Conservation (phyloP, 805 yeast species). For the Priceomyces medius region DNA sequence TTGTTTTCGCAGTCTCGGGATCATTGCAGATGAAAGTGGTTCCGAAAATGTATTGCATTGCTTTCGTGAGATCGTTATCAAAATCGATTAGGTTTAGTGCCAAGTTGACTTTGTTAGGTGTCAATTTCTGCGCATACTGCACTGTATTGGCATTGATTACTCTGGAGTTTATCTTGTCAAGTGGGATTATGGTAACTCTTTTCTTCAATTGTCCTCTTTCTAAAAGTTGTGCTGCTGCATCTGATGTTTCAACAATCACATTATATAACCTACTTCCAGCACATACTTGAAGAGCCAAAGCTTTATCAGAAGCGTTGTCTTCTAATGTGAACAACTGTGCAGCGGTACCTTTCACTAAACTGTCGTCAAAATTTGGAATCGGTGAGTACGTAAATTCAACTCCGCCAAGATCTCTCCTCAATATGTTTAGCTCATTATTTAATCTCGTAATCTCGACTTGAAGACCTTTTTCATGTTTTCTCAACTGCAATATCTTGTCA, state of each 20-base stretch:
- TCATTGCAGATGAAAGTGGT: constrained; percentile 83
- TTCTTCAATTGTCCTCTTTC: constrained; percentile 75
- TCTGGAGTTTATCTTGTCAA: constrained; percentile 76
- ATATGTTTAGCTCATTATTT: constrained; percentile 47
- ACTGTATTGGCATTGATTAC: constrained; percentile 53
- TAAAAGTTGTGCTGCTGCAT: constrained; percentile 76
- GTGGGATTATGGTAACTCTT: constrained; percentile 88
- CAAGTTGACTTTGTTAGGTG: constrained; percentile 85
- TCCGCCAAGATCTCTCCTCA: constrained; percentile 65
- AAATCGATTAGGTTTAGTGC: constrained; percentile 81
- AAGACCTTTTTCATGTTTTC: constrained; percentile 43
- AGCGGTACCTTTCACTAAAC: constrained; percentile 80
- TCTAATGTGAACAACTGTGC: constrained; percentile 76
- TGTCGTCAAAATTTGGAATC: constrained; percentile 63
- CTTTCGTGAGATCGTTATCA: constrained; percentile 65
- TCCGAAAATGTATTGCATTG: constrained; percentile 93
- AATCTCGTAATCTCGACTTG: constrained; percentile 45
- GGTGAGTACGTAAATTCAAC: constrained; percentile 71
- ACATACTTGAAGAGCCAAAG: constrained; percentile 85
- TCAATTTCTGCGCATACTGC: constrained; percentile 65
- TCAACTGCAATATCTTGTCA: constrained; percentile 41
- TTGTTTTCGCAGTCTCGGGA: constrained; percentile 81
- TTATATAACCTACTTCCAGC: constrained; percentile 92
- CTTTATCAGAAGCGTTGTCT: constrained; percentile 54
- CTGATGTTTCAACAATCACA: constrained; percentile 86